Evolutionary conservation across 1,284 basidiomycete species (phyloP).

Genomic region (Boletus sp.): DNA sequence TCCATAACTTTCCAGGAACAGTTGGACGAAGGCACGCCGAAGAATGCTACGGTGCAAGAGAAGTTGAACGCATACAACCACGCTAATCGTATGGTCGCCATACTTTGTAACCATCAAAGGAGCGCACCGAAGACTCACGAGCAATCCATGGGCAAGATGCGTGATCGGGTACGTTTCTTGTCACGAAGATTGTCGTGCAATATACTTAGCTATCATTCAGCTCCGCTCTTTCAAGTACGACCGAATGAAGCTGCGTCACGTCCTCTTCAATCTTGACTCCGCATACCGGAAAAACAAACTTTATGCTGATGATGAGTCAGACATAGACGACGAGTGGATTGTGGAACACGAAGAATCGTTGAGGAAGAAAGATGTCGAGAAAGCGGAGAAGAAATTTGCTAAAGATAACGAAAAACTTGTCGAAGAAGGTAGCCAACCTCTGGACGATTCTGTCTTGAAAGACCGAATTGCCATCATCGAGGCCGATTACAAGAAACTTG

Average conservation of each 20-base stretch:
- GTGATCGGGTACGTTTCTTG: conserved; percentile 66
- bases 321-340: conserved; percentile 92
- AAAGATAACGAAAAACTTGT: conserved; percentile 86
- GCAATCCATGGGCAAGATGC: conserved; percentile 89
- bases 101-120: conserved; percentile 98
- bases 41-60: conserved; percentile 78
- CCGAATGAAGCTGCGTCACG: conserved; percentile 86
- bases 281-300: conserved; percentile 83
- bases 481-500: conserved; percentile 73
- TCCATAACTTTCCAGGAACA: conserved; percentile 92
- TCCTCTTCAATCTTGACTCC: conserved; percentile 70
- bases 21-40: conserved; percentile 73
- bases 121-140: conserved; percentile 89
- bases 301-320: conserved; percentile 82
- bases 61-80: conserved; percentile 95
- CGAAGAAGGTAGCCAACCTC: conserved; percentile 65
- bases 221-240: conserved; percentile 87
- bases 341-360: conserved; percentile 77
- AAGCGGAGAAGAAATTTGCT: conserved; percentile 82
- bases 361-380: conserved; percentile 83
- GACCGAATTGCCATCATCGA: conserved; percentile 71
- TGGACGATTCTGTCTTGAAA: conserved; percentile 60
- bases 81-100: conserved; percentile 93
- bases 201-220: conserved; percentile 36
- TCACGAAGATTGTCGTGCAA: neutral